phyloP scores from a whole-genome alignment of 2,329 filamentous ascomycete species.

The Cladosporium sp. region DNA sequence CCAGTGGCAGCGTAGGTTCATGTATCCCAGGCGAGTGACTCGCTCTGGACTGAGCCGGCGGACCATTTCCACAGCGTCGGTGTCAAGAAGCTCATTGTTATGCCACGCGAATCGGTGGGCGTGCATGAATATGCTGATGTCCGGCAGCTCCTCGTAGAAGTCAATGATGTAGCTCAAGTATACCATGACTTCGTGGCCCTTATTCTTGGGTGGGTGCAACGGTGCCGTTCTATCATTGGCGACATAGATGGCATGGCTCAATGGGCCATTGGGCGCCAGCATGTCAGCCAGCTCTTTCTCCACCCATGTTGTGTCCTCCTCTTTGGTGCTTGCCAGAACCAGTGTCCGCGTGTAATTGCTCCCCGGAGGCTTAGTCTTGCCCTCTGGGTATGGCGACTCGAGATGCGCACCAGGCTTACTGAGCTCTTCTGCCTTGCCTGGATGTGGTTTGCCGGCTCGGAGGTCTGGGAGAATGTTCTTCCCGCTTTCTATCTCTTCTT shows the following conservation, averaged over 20 bases:
- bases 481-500: constrained; percentile 22
- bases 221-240: constrained; percentile 46
- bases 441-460: constrained; percentile 13
- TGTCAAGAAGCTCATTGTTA: constrained; percentile 49
- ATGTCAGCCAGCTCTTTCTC: constrained; percentile 45
- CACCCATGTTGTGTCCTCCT: constrained; percentile 55
- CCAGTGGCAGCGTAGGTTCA: constrained; percentile 55
- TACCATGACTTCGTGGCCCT: constrained; percentile 60
- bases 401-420: constrained; percentile 23
- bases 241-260: constrained; percentile 48
- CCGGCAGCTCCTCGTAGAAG: constrained; percentile 56
- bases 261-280: constrained; percentile 23
- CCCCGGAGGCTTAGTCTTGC: constrained; percentile 40
- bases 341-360: constrained; percentile 51
- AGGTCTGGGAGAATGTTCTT: constrained; percentile 24
- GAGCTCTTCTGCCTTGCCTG: constrained; percentile 20
- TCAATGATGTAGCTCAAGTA: constrained; percentile 61
- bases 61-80: constrained; percentile 44
- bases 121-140: constrained; percentile 59
- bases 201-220: constrained; percentile 51
- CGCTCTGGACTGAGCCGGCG: constrained; percentile 41
- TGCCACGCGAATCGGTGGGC: constrained; percentile 57
- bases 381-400: constrained; percentile 26
- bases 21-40: constrained; percentile 48
- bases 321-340: constrained; percentile 50